Conservation (phyloP, 148 eudicot genomes). For the Fagopyrum tataricum region DNA sequence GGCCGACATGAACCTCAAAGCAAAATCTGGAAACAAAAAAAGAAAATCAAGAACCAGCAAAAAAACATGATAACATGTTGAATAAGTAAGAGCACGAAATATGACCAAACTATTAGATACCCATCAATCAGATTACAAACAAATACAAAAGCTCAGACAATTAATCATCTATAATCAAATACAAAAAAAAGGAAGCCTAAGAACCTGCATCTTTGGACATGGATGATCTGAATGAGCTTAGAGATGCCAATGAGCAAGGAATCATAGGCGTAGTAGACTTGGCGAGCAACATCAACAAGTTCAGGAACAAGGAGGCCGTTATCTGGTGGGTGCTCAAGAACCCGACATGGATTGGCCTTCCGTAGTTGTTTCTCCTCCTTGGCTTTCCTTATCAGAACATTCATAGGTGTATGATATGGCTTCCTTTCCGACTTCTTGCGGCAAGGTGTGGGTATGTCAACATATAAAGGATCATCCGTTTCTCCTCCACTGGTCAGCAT, state of each 20-base stretch:
- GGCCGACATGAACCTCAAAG: slow-evolving; percentile 57
- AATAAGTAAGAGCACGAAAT: neutral
- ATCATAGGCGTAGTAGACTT: slow-evolving; percentile 43
- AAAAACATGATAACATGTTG: neutral
- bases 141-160: neutral
- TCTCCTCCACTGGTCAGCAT: slow-evolving; percentile 19
- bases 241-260: slow-evolving; percentile 36
- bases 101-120: neutral
- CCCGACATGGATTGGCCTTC: slow-evolving; percentile 40
- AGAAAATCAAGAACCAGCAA: neutral
- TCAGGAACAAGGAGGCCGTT: slow-evolving; percentile 58
- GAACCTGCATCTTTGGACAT: slow-evolving; percentile 49
- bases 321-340: slow-evolving; percentile 50
- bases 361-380: slow-evolving; percentile 42
- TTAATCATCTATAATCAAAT: neutral
- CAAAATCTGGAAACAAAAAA: slow-evolving; percentile 30
- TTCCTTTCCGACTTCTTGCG: slow-evolving; percentile 45
- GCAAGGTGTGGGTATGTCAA: slow-evolving; percentile 38
- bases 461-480: slow-evolving; percentile 31
- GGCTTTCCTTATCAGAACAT: slow-evolving; percentile 40
- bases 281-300: slow-evolving; percentile 40
- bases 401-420: slow-evolving; percentile 63
- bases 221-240: slow-evolving; percentile 32
- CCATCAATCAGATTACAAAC: neutral
- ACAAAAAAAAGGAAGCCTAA: slow-evolving; percentile 7